Base-by-base conservation (phyloP, 208 protist species). In the Sergeia podlipaevii region DNA sequence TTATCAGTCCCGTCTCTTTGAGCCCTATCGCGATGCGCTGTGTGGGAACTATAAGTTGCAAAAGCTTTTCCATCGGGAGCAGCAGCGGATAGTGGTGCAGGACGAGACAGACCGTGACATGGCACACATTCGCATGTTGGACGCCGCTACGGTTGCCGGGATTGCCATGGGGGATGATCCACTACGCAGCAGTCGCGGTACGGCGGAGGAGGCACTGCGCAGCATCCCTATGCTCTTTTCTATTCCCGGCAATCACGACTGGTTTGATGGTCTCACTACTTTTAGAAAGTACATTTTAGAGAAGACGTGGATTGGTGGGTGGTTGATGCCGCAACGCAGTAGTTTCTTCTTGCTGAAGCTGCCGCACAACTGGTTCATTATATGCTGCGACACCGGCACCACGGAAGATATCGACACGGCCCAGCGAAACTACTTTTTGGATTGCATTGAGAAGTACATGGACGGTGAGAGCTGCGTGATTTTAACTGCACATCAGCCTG, bases 211-310 rank as follows among this genome's bases (percentile, higher is more conserved):
- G 50, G 73, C 71, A 15, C 59, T 89, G 47, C 76, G 65, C 17
- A 86, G 60, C 29, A 52, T 77, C 47, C 84, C 88, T 46, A 39
- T 91, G 49, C 66, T 89, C 13, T 94, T 92, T 49, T 72, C 88
- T 17, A 87, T 93, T 38, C 89, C 89, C 4, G 85, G 85, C 37
- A 95, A 93, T 54, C 85, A 95, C 69, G 89, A 93, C 66, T 95
- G 89, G 89, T 76, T 91, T 52, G 89, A 95, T 51, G 89, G 89
- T 10, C 80, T 93, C 23, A 63, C 70, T 18, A 89, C 77, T 15
- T 95, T 74, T 57, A 69, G 74, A 44, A 85, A 90, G 50, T 85
- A 77, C 66, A 89, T 95, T 8, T 49, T 85, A 32, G 70, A 83
- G 38, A 65, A 74, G 46, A 74, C 56, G 29, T 85, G 81, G 77